Base-by-base conservation (phyloP, 768 basidiomycete genomes). In the Suillus sp. region DNA sequence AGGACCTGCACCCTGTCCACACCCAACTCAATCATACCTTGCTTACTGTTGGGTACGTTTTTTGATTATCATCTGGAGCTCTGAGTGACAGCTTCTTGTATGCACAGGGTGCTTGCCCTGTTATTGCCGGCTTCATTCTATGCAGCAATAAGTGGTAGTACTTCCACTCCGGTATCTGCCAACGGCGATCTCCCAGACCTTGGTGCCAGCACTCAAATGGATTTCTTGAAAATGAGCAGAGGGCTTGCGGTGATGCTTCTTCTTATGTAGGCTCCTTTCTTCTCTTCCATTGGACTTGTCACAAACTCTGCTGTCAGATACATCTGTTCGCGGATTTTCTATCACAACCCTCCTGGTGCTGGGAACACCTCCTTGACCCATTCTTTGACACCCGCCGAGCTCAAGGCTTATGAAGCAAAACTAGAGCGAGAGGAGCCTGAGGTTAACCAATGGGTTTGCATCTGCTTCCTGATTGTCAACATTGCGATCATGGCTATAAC, bases 81-180 rank as follows among this genome's bases (percentile, higher is more conserved):
- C 27, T 13, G 25, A 40, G 10, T 9, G 20, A 57, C 25, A 18
- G 10, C 38, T 13, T 27, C 16, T 42, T 27, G 25, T 10, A 27
- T n/a, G 22, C 55, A 57, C 64, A 90, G 90, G 25, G 86, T 91
- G 5, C 70, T 91, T 67, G 81, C 83, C 14, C 76, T 91, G 10
- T 75, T 90, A 10, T 72, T 91, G 2, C 90, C 90, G 0, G 84
- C 86, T 4, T 87, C 88, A 2, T 86, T 88, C 73, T 92, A 90
- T 66, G 80, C 87, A 4, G 85, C 88, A 0, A 70, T 88, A 22
- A 79, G 83, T 63, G 74, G 75, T 4, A 78, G 75, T 4, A 78
- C 48, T n/a, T 59, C 66, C 2, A 62, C 67, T 32, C 62, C 69
- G 1, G 55, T 66, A 9, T 68, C 66, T 6, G 66, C 66, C 3